Evolutionary conservation across 805 yeast genomes (phyloP).

Genomic region (Metschnikowia picachoensis): DNA sequence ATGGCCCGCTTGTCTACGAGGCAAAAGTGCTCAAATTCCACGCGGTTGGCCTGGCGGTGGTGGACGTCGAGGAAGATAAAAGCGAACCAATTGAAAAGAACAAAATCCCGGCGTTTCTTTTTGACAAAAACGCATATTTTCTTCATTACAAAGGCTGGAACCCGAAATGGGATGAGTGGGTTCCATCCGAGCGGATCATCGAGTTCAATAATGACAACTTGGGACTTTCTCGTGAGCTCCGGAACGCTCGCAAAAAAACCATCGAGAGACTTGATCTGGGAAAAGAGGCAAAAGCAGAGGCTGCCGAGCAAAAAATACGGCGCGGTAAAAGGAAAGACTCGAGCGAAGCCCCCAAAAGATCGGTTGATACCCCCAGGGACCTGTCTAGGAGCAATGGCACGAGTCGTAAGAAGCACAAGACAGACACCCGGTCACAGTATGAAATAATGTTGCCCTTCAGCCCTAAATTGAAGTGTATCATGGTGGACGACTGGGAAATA

Average conservation of each 20-base stretch:
- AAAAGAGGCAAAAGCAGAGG: constrained; percentile 11
- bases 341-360: not conserved
- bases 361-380: constrained; percentile 2
- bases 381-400: not conserved
- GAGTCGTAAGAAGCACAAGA: constrained; percentile 11
- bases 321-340: constrained; percentile 7
- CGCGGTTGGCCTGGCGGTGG: constrained; percentile 45
- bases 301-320: constrained; percentile 5
- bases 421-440: constrained; percentile 24
- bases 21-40: constrained; percentile 72
- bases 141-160: constrained; percentile 97
- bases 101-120: constrained; percentile 25
- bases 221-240: constrained; percentile 29
- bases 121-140: constrained; percentile 45
- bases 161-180: constrained; percentile 96
- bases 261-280: constrained; percentile 17
- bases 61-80: constrained; percentile 39
- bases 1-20: constrained; percentile 87
- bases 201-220: constrained; percentile 67
- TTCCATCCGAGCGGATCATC: constrained; percentile 61
- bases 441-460: constrained; percentile 62
- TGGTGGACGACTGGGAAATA: constrained; percentile 93
- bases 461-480: constrained; percentile 57
- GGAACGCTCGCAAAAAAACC: constrained; percentile 19
- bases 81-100: constrained; percentile 31